phyloP scores from a whole-genome alignment of 805 yeast genomes.

The Saccharomycopsis sp. region DNA sequence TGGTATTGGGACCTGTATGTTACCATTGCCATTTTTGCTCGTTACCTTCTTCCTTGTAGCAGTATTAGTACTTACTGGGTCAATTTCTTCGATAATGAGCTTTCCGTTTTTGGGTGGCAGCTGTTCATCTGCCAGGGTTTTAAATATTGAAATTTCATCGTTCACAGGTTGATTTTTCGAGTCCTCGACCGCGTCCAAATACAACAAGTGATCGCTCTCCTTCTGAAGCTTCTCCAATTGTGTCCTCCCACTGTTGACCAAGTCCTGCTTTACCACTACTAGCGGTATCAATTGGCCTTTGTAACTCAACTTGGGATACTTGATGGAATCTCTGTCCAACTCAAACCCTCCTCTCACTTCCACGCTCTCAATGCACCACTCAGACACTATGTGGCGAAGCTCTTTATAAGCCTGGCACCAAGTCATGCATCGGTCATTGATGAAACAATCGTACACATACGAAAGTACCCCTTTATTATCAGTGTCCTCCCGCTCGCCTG shows the following conservation, averaged over 20 bases:
- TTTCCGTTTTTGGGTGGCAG: slow-evolving; percentile 22
- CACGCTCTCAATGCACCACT: slow-evolving; percentile 77
- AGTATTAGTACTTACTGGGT: slow-evolving; percentile 19
- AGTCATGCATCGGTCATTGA: slow-evolving; percentile 51
- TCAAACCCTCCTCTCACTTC: slow-evolving; percentile 43
- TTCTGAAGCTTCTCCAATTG: slow-evolving; percentile 26
- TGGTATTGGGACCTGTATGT: neutral
- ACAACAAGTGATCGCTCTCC: slow-evolving; percentile 27
- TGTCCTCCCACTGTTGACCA: slow-evolving; percentile 21
- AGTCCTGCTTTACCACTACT: slow-evolving; percentile 36
- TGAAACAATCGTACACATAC: slow-evolving; percentile 70
- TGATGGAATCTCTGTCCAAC: slow-evolving; percentile 50
- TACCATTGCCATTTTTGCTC: neutral
- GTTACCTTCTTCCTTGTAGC: neutral
- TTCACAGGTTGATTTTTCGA: slow-evolving; percentile 7
- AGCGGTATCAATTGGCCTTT: slow-evolving; percentile 45
- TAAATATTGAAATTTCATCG: slow-evolving; percentile 11
- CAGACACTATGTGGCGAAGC: slow-evolving; percentile 56
- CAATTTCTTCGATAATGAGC: slow-evolving; percentile 50
- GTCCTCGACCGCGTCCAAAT: slow-evolving; percentile 17
- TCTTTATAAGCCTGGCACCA: slow-evolving; percentile 55
- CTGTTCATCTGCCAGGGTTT: slow-evolving; percentile 21
- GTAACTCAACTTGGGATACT: slow-evolving; percentile 60
- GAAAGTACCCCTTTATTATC: slow-evolving; percentile 68
- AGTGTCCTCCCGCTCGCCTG: slow-evolving; percentile 40